A percentile compares a stretch with the other conserved stretches of the same genome.
phyloP scores from a whole-genome alignment of 176 grass and related monocot species.

The Eragrostis curvula region DNA sequence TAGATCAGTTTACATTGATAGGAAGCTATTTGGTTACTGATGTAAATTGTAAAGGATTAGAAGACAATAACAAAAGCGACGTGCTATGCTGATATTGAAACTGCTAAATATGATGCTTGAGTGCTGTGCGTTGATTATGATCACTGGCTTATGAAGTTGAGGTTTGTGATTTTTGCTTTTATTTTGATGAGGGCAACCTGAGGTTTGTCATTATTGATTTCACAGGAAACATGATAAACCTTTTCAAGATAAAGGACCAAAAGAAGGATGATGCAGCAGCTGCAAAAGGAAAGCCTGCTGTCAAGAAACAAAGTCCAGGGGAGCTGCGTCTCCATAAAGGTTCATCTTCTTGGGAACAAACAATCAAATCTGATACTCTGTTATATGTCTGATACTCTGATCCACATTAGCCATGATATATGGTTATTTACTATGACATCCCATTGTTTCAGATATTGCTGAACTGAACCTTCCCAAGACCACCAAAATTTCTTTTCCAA shows the following conservation, averaged over 20 bases:
- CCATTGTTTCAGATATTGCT: constrained; percentile 59
- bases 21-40: neutral
- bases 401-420: neutral
- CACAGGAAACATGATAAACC: constrained; percentile 65
- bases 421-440: constrained; percentile 2
- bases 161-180: too few relatives aligned
- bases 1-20: neutral
- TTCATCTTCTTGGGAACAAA: constrained; percentile 15
- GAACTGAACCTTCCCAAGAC: constrained; percentile 78
- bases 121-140: neutral
- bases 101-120: neutral
- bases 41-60: neutral
- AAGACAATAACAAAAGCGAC: neutral
- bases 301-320: constrained; percentile 68
- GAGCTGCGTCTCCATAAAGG: constrained; percentile 76
- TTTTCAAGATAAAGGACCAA: constrained; percentile 69
- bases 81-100: neutral
- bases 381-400: neutral
- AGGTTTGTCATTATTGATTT: neutral
- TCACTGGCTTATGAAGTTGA: neutral
- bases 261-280: constrained; percentile 49
- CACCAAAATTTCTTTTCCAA: constrained; percentile 69
- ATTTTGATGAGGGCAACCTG: neutral
- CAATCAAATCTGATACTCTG: neutral
- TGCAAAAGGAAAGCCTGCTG: constrained; percentile 53